These are phyloP conservation scores for Penicillium oxalicum DNA, from an alignment of 2,329 filamentous ascomycete genomes.

Conservation along the genomic window DNA sequence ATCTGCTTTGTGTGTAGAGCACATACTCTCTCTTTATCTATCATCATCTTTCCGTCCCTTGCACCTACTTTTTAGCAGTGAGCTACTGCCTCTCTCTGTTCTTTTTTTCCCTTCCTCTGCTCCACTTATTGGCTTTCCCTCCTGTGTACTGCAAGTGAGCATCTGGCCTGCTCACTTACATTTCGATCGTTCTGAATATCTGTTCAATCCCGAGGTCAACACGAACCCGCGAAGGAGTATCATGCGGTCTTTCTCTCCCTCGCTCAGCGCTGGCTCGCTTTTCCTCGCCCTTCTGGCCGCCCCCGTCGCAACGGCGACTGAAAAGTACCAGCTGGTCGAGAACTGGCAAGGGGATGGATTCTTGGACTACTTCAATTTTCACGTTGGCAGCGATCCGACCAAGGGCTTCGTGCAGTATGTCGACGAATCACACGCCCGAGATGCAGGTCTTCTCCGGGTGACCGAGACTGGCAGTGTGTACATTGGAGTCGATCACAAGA, in stretches of 20 bases:
- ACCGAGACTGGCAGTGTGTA: constrained; percentile 35
- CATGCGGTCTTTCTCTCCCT: constrained; percentile 26
- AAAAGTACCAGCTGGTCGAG: constrained; percentile 37
- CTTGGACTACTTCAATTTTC: constrained; percentile 48
- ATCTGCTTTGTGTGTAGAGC: background rate
- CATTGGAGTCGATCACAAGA: constrained; percentile 42
- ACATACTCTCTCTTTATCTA: constrained; percentile 10
- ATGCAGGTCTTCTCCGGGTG: constrained; percentile 31
- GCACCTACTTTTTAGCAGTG: background rate
- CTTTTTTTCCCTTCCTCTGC: background rate
- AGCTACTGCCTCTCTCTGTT: background rate
- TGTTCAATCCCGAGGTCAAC: too few species aligned
- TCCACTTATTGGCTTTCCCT: too few species aligned
- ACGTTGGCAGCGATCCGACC: constrained; percentile 43
- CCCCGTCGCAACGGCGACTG: constrained; percentile 15
- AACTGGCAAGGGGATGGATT: constrained; percentile 44
- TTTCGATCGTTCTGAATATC: background rate
- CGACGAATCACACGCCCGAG: constrained; percentile 35
- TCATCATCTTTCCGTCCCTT: constrained; percentile 4
- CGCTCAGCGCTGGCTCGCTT: constrained; percentile 29
- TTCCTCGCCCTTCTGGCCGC: constrained; percentile 25
- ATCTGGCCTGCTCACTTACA: background rate
- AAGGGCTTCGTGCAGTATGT: constrained; percentile 49
- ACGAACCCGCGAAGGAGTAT: background rate
- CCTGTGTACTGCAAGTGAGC: background rate